These are phyloP conservation scores for Pistacia integerrima DNA, from an alignment of 345 rosid species.

Conservation along the genomic window DNA sequence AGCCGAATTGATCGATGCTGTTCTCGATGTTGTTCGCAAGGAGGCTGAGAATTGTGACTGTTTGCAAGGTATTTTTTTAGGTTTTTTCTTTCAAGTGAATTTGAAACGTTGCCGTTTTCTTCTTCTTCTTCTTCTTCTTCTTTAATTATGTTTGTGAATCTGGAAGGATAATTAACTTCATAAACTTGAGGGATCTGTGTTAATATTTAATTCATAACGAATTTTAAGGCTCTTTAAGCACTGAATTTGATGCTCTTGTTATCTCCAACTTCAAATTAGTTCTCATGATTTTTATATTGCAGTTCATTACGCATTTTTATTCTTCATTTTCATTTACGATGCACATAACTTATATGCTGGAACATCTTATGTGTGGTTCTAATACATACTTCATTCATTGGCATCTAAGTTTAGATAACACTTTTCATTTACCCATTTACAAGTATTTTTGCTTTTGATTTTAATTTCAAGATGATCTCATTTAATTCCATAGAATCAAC, in stretches of 20 bases:
- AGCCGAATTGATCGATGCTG: constrained; percentile 90
- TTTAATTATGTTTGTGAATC: background rate
- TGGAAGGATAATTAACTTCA: background rate
- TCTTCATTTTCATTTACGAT: no score
- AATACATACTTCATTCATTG: no score
- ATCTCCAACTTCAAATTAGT: no score
- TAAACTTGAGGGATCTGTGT: background rate
- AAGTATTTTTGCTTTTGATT: no score
- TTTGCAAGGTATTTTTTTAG: constrained; percentile 65
- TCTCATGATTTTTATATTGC: no score
- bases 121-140: background rate
- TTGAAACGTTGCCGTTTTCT: background rate
- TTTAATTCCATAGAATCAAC: no score
- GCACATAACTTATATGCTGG: no score
- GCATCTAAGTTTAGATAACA: no score
- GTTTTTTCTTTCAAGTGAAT: background rate
- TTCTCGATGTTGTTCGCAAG: constrained; percentile 95
- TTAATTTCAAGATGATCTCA: no score
- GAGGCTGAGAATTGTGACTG: constrained; percentile 99
- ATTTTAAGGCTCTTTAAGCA: background rate
- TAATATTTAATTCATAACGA: background rate
- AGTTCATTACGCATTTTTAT: no score
- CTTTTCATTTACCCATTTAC: no score
- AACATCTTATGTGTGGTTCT: no score
- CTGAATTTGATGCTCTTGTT: background rate